Percentiles rank a stretch among this genome's conserved stretches.
phyloP scores from a whole-genome alignment of 148 eudicot species.

The Cornus florida region DNA sequence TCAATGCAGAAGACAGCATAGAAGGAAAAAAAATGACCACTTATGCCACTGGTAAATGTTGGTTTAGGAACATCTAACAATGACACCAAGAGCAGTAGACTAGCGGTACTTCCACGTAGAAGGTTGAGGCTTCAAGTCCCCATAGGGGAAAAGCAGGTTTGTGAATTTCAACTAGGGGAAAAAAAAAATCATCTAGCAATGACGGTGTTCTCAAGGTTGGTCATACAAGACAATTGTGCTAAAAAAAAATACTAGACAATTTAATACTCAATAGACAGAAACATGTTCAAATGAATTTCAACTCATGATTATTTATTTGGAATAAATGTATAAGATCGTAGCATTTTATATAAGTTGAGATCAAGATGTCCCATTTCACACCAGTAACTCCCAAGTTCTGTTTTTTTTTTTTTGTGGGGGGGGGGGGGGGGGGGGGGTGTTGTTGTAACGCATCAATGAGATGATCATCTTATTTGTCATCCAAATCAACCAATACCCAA shows the following conservation, averaged over 20 bases:
- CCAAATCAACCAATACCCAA: not conserved
- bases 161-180: too few relatives aligned
- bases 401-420: too few relatives aligned
- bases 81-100: too few relatives aligned
- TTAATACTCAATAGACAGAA: not conserved
- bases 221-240: not conserved
- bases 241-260: too few relatives aligned
- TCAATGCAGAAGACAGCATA: not conserved
- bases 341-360: not conserved
- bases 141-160: too few relatives aligned
- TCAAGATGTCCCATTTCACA: not conserved
- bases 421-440: too few relatives aligned
- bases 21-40: not conserved
- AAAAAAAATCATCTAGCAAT: not conserved
- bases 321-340: not conserved
- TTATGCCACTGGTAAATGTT: not conserved
- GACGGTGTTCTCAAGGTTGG: not conserved
- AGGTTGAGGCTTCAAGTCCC: too few relatives aligned
- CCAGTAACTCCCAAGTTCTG: not conserved
- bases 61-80: not conserved
- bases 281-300: not conserved
- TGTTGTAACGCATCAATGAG: not conserved
- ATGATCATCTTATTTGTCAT: not conserved
- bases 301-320: not conserved
- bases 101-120: too few relatives aligned